Evolutionary conservation across 2,329 filamentous ascomycete species (phyloP), one percentile per base, ranked within the genome.

Genomic region (Bertia moriformis): DNA sequence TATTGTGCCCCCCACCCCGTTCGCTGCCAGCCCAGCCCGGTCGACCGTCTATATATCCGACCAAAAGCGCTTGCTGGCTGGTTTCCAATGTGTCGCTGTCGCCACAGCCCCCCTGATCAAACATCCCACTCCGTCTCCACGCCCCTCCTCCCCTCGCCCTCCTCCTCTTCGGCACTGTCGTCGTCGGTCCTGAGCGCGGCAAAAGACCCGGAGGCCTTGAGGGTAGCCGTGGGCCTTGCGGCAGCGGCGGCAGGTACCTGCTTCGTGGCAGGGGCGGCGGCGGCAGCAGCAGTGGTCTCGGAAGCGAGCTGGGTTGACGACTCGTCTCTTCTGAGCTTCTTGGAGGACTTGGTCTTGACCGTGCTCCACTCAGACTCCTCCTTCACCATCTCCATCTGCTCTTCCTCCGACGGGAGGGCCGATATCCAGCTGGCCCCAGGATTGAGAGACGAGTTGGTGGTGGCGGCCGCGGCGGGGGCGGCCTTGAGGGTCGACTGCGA

Each of bases 41-140:
- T n/a, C n/a, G n/a, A n/a, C n/a, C n/a, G n/a, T n/a, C n/a, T n/a
- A n/a, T n/a, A n/a, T n/a, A n/a, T n/a, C n/a, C n/a, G n/a, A n/a
- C n/a, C n/a, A n/a, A n/a, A n/a, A n/a, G n/a, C n/a, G n/a, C n/a
- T n/a, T n/a, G n/a, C n/a, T n/a, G n/a, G n/a, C n/a, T n/a, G n/a
- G n/a, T n/a, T n/a, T n/a, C n/a, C n/a, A n/a, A n/a, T n/a, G n/a
- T n/a, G n/a, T n/a, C n/a, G n/a, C n/a, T n/a, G n/a, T n/a, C n/a
- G n/a, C n/a, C n/a, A n/a, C n/a, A n/a, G n/a, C n/a, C n/a, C n/a
- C n/a, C n/a, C n/a, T n/a, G n/a, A n/a, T 56, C 56, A 70, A 40
- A 71, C 67, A 39, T 71, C 67, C 68, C 67, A 71, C 49, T 71
- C 67, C n/a, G n/a, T n/a, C n/a, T n/a, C n/a, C n/a, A n/a, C n/a